Percentiles rank a stretch among this genome's conserved stretches.
These are phyloP conservation scores for Ogataea wickerhamii DNA, from an alignment of 805 yeast genomes.

Conservation along the genomic window DNA sequence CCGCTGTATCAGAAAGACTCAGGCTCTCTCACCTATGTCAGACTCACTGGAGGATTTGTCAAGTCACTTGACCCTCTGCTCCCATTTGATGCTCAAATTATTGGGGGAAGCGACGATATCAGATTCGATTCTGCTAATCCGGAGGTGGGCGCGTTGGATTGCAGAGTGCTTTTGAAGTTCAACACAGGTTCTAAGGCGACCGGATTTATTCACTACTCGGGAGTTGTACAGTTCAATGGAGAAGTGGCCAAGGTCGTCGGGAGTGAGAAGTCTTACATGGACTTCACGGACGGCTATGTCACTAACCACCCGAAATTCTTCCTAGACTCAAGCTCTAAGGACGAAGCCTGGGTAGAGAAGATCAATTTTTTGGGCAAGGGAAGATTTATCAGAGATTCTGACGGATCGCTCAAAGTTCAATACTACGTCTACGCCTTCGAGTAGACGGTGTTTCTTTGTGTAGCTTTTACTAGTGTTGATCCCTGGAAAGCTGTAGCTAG, in stretches of 20 bases:
- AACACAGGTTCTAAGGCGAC: conserved; percentile 33
- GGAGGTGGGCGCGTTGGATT: conserved; percentile 38
- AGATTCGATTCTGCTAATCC: conserved; percentile 31
- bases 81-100: conserved; percentile 38
- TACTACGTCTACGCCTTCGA: conserved; percentile 44
- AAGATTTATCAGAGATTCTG: conserved; percentile 47
- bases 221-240: conserved; percentile 41
- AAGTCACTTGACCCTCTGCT: conserved; percentile 34
- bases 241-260: conserved; percentile 35
- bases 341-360: conserved; percentile 48
- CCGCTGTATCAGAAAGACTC: conserved; percentile 27
- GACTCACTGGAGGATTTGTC: conserved; percentile 34
- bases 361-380: conserved; percentile 57
- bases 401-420: conserved; percentile 49
- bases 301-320: conserved; percentile 44
- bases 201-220: conserved; percentile 46
- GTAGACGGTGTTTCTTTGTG: conserved; percentile 1
- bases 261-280: conserved; percentile 30
- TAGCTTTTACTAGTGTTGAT: not conserved
- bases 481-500: too few species aligned
- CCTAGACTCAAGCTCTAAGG: conserved; percentile 40
- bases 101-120: conserved; percentile 48
- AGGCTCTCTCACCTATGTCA: conserved; percentile 29
- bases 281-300: conserved; percentile 46
- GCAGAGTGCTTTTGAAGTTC: conserved; percentile 41